Conservation (phyloP, 306 rosid genomes). For the Crataegus laevigata region DNA sequence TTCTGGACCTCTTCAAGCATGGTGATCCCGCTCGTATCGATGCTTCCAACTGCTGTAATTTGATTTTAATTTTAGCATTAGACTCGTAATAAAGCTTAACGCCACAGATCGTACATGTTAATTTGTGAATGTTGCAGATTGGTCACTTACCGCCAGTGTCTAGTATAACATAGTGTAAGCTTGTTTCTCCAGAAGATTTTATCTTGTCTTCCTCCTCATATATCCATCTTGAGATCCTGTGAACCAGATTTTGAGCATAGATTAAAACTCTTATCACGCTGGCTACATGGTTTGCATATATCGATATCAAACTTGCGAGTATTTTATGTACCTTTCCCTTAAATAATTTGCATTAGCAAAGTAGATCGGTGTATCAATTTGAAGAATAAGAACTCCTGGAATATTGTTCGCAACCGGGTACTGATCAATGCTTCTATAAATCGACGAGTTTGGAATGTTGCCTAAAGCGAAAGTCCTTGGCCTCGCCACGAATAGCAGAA, state of each 20-base stretch:
- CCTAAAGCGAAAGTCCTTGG: slow-evolving; percentile 66
- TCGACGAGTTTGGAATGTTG: slow-evolving; percentile 56
- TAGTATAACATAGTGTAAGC: slow-evolving; percentile 26
- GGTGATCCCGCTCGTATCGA: slow-evolving; percentile 43
- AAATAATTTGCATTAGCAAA: slow-evolving; percentile 77
- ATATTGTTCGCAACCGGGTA: slow-evolving; percentile 56
- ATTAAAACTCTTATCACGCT: background rate
- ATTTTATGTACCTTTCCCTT: slow-evolving; percentile 55
- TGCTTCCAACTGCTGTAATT: slow-evolving; percentile 38
- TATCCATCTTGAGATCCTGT: slow-evolving; percentile 39
- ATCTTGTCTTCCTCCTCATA: slow-evolving; percentile 37
- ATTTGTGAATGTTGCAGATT: background rate
- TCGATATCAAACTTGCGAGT: background rate
- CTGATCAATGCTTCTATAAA: slow-evolving; percentile 70
- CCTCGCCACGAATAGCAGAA: slow-evolving; percentile 61
- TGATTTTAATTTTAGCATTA: background rate
- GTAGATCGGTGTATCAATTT: slow-evolving; percentile 70
- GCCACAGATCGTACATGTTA: background rate
- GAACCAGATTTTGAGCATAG: background rate
- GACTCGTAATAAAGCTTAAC: background rate
- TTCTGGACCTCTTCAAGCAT: slow-evolving; percentile 36
- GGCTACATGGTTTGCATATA: background rate
- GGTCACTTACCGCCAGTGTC: slow-evolving; percentile 27
- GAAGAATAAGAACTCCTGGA: slow-evolving; percentile 71
- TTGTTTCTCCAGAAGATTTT: slow-evolving; percentile 28